Evolutionary conservation across 208 protist species (phyloP).

Genomic region (Acanthamoeba royreba): DNA sequence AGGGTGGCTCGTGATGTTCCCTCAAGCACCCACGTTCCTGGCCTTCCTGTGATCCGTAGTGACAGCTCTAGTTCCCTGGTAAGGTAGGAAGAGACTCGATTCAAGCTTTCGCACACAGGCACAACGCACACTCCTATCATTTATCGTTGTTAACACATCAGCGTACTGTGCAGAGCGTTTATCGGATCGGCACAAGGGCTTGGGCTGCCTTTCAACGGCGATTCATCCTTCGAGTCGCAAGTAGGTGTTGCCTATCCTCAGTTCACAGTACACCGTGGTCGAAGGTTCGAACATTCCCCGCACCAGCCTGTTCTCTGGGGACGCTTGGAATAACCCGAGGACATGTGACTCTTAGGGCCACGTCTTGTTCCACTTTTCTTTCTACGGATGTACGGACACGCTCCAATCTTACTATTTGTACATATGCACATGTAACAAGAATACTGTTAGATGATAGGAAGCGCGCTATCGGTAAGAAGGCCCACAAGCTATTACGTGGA

Average conservation of each 20-base stretch:
- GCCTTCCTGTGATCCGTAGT: too few species aligned
- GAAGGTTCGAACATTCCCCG: not conserved
- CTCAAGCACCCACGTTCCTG: too few species aligned
- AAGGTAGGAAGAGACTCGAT: too few species aligned
- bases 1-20: too few species aligned
- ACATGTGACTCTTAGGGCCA: not conserved
- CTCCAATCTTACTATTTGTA: not conserved
- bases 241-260: not conserved
- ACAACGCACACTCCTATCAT: not conserved
- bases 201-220: not conserved
- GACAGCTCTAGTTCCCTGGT: too few species aligned
- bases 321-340: not conserved
- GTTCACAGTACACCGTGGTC: not conserved
- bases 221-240: not conserved
- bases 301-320: not conserved
- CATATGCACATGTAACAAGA: not conserved
- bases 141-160: not conserved
- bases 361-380: not conserved
- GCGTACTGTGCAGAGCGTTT: not conserved
- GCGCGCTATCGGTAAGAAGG: not conserved
- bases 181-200: not conserved
- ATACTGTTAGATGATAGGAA: not conserved
- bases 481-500: not conserved
- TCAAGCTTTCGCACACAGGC: too few species aligned
- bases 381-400: not conserved